Conservation (phyloP, 306 rosid genomes). For the Lupinus albus region DNA sequence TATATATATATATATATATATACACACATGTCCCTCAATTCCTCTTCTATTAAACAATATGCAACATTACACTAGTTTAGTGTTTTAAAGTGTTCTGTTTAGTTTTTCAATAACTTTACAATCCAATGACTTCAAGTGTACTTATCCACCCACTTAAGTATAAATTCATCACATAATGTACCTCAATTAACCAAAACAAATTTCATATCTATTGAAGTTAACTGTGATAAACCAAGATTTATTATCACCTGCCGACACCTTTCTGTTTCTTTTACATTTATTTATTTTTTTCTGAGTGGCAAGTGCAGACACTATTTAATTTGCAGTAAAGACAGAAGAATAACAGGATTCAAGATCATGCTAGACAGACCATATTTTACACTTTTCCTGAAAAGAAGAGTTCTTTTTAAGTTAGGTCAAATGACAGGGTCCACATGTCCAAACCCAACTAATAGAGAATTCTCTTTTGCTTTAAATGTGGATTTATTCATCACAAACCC, state of each 20-base stretch:
- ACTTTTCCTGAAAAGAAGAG: constrained; percentile 7
- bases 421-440: constrained; percentile 28
- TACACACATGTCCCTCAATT: background rate
- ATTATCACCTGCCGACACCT: background rate
- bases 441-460: constrained; percentile 24
- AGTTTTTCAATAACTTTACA: background rate
- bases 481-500: constrained; percentile 11
- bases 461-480: background rate
- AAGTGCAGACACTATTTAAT: background rate
- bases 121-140: background rate
- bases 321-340: background rate
- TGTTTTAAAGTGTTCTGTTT: background rate
- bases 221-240: constrained; percentile 2
- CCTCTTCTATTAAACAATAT: background rate
- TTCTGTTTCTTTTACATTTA: background rate
- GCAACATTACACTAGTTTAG: background rate
- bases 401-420: constrained; percentile 21
- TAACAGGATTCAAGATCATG: no score
- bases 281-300: background rate
- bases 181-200: background rate
- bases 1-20: background rate
- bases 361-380: background rate
- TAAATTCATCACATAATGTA: background rate
- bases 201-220: background rate
- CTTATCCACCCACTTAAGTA: background rate